These are phyloP conservation scores for Trebouxia sp. DNA, from an alignment of 139 green algal species.

Conservation along the genomic window DNA sequence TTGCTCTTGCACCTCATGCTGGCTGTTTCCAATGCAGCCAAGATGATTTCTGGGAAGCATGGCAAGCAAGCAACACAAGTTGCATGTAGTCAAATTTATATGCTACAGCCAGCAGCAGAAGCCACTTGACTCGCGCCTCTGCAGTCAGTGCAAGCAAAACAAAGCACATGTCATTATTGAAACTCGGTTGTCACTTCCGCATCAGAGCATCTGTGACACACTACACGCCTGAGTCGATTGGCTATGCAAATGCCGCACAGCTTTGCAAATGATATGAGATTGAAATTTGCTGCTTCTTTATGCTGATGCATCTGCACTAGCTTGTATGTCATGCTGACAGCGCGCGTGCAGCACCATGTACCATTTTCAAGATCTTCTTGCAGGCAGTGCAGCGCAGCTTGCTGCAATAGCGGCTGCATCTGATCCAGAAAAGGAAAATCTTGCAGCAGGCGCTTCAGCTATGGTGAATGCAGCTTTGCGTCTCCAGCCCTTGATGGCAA, in stretches of 20 bases:
- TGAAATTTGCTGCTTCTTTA: not conserved
- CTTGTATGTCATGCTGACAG: too few relatives aligned
- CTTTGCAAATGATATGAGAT: not conserved
- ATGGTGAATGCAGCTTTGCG: conserved; percentile 33
- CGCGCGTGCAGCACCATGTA: too few relatives aligned
- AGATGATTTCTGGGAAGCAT: not conserved
- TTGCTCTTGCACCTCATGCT: not conserved
- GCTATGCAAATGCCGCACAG: not conserved
- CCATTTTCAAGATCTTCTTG: too few relatives aligned
- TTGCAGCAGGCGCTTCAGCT: conserved; percentile 43
- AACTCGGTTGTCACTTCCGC: not conserved
- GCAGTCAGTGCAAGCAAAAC: too few relatives aligned
- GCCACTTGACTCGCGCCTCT: too few relatives aligned
- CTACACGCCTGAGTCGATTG: not conserved
- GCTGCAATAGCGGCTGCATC: conserved; percentile 23
- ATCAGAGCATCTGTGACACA: not conserved
- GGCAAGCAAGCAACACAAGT: too few relatives aligned
- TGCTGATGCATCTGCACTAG: not conserved
- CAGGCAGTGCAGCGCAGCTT: conserved; percentile 27
- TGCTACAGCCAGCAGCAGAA: too few relatives aligned
- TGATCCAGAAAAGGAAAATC: conserved; percentile 48
- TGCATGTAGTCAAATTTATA: not conserved
- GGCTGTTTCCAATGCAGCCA: not conserved
- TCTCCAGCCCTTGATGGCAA: conserved; percentile 26
- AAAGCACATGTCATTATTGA: too few relatives aligned